Percentiles rank a stretch among this genome's conserved stretches.
phyloP scores from a whole-genome alignment of 2,329 filamentous ascomycete genomes.

The Nemania abortiva region DNA sequence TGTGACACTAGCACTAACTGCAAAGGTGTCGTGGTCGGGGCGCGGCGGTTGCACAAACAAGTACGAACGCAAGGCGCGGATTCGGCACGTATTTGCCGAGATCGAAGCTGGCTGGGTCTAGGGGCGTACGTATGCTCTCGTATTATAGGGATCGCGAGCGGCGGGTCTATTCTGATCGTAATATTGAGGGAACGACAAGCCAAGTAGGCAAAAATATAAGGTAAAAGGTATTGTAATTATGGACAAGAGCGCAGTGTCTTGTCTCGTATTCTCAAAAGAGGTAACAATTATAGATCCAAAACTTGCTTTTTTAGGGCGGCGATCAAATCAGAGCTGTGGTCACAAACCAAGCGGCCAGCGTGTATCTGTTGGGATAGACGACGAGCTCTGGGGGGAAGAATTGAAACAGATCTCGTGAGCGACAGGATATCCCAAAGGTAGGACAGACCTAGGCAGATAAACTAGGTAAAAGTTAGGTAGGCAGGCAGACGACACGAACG shows the following conservation, averaged over 20 bases:
- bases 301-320: background rate
- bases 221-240: conserved; percentile 1
- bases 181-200: conserved; percentile 27
- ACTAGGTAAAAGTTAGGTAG: no score
- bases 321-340: background rate
- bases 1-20: conserved; percentile 2
- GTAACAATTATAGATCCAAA: conserved; percentile 14
- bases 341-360: conserved; percentile 19
- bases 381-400: conserved; percentile 12
- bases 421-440: conserved; percentile 19
- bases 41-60: conserved; percentile 14
- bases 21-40: conserved; percentile 15
- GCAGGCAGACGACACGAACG: background rate
- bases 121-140: conserved; percentile 1
- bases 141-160: background rate
- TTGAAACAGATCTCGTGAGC: conserved; percentile 21
- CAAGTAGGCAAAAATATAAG: conserved; percentile 7
- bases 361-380: conserved; percentile 21
- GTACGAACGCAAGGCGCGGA: background rate
- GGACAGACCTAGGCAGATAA: conserved; percentile 1
- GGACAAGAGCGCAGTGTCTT: no score
- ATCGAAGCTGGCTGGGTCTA: conserved; percentile 1
- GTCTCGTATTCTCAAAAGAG: background rate
- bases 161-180: background rate
- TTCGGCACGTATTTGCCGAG: conserved; percentile 24